Percentiles rank a stretch among this genome's conserved stretches.
phyloP scores from a whole-genome alignment of 2,329 filamentous ascomycete genomes.

The Stachybotrys elegans region DNA sequence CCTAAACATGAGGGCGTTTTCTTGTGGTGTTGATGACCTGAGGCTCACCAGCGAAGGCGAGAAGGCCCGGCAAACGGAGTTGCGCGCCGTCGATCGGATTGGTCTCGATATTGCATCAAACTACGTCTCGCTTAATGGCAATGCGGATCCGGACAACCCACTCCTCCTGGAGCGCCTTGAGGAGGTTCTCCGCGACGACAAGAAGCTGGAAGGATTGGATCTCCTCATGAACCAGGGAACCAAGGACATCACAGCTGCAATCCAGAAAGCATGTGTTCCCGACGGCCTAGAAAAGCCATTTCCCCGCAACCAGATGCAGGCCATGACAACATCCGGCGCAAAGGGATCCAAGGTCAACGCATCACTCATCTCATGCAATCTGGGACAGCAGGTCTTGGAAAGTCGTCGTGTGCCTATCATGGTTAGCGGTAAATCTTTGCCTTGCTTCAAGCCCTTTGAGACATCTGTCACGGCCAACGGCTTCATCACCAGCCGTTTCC shows the following conservation, averaged over 20 bases:
- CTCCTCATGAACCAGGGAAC: slow-evolving; percentile 72
- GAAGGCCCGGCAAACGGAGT: slow-evolving; percentile 58
- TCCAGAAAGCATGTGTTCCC: slow-evolving; percentile 78
- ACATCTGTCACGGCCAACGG: slow-evolving; percentile 85
- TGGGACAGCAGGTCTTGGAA: slow-evolving; percentile 94
- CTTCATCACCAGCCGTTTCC: slow-evolving; percentile 92
- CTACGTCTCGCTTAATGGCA: slow-evolving; percentile 78
- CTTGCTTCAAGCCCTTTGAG: slow-evolving; percentile 90
- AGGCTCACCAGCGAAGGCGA: slow-evolving; percentile 80
- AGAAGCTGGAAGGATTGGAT: slow-evolving; percentile 88
- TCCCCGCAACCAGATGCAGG: slow-evolving; percentile 97
- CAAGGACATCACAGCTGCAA: slow-evolving; percentile 65
- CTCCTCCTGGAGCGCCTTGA: slow-evolving; percentile 76
- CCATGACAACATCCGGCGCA: slow-evolving; percentile 94
- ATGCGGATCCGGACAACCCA: slow-evolving; percentile 57
- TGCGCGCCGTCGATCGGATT: slow-evolving; percentile 61
- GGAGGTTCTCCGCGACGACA: slow-evolving; percentile 84
- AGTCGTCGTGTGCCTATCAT: slow-evolving; percentile 91
- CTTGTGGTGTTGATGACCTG: slow-evolving; percentile 95
- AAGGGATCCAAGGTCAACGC: slow-evolving; percentile 93
- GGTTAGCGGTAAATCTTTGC: slow-evolving; percentile 95
- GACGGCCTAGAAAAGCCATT: slow-evolving; percentile 83
- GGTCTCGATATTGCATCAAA: slow-evolving; percentile 78
- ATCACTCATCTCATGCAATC: slow-evolving; percentile 94
- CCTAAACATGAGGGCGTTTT: slow-evolving; percentile 90